Evolutionary conservation across 192 early-diverging fungal species (phyloP).

Genomic region (Geosiphon pyriformis): DNA sequence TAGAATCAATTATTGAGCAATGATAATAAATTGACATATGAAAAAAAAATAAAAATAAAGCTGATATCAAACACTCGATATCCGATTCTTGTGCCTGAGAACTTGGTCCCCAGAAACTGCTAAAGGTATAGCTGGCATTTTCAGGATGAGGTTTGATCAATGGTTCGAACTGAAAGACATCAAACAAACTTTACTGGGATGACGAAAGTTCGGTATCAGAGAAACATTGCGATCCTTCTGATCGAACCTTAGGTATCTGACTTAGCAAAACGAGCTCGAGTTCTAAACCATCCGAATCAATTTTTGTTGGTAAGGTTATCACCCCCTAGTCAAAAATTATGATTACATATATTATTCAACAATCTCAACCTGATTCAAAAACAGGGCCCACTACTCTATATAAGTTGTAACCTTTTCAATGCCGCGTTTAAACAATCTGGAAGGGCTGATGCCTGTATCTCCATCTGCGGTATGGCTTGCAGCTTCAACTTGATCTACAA

Average conservation of each 20-base stretch:
- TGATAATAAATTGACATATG: neutral
- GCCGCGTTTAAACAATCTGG: conserved; percentile 1
- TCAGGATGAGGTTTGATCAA: conserved; percentile 21
- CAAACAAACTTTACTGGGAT: neutral
- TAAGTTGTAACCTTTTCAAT: conserved; percentile 11
- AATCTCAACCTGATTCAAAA: neutral
- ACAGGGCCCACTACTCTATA: too few relatives aligned
- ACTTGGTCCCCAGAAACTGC: conserved; percentile 4
- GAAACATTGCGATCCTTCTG: neutral
- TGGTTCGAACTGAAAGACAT: conserved; percentile 19
- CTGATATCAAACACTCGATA: conserved; percentile 8
- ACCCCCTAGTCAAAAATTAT: conserved; percentile 10
- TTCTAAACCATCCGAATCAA: neutral
- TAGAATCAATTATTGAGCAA: neutral
- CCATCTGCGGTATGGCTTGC: too few relatives aligned
- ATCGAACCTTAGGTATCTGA: conserved; percentile 20
- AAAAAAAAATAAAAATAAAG: neutral
- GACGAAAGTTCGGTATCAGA: neutral
- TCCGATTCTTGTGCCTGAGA: neutral
- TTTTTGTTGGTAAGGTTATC: neutral
- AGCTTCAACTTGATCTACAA: too few relatives aligned
- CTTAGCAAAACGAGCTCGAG: neutral
- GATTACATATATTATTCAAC: neutral
- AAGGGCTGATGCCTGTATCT: too few relatives aligned
- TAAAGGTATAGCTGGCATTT: neutral